These are phyloP conservation scores for Phytopythium aichiense DNA, from an alignment of 352 stramenopile genomes.

Conservation along the genomic window DNA sequence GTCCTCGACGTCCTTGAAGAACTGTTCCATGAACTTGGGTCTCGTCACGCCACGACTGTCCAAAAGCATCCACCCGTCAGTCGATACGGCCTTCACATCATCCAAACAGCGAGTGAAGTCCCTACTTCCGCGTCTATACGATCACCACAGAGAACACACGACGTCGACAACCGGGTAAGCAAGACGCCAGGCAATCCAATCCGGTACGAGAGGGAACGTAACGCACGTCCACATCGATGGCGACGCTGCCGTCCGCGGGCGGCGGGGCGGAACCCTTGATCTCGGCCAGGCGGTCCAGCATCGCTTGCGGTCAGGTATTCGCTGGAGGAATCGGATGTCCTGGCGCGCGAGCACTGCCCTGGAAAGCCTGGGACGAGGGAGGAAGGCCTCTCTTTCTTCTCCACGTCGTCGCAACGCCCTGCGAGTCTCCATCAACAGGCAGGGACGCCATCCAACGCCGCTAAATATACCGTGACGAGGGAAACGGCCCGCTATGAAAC, in stretches of 20 bases:
- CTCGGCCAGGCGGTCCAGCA: slow-evolving; percentile 72
- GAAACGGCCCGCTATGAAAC: too few species aligned
- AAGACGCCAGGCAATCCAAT: background rate
- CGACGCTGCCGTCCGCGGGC: slow-evolving; percentile 29
- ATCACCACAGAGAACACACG: background rate
- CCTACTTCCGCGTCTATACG: background rate
- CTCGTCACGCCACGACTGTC: slow-evolving; percentile 44
- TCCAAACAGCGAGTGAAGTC: background rate
- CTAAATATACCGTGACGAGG: too few species aligned
- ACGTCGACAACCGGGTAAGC: background rate
- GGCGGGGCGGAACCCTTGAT: slow-evolving; percentile 48
- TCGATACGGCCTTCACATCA: background rate
- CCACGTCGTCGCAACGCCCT: too few species aligned
- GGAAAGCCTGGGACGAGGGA: background rate
- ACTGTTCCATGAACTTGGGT: slow-evolving; percentile 92
- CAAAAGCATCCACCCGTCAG: background rate
- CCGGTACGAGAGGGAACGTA: background rate
- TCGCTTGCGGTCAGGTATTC: slow-evolving; percentile 8
- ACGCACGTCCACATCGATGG: slow-evolving; percentile 64
- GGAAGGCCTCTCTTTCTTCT: too few species aligned
- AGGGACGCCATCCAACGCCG: too few species aligned
- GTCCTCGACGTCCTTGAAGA: slow-evolving; percentile 94
- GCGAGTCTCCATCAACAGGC: too few species aligned
- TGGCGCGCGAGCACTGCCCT: background rate
- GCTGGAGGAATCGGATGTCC: background rate